Base-by-base conservation (phyloP, 2,329 filamentous ascomycete genomes). In the Nemania sp. region DNA sequence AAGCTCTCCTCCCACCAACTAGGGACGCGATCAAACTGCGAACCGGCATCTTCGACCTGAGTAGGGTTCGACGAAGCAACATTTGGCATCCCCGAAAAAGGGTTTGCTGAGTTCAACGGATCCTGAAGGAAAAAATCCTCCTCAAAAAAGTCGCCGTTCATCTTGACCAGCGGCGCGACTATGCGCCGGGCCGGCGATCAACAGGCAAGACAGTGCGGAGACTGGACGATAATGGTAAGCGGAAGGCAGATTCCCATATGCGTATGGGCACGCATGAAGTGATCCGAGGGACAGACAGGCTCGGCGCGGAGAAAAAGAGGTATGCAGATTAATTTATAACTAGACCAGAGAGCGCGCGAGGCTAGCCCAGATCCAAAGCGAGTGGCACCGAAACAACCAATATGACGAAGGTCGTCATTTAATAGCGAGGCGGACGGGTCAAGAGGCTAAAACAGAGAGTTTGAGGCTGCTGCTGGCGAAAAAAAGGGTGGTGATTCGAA, bases 1-100 rank as follows among this genome's bases (percentile, higher is more conserved):
- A 63, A 22, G n/a, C 1, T 7, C 7, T 54, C 53, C 3, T 8
- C 24, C 43, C 58, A 56, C 41, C 43, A 29, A n/a, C n/a, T 13
- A 8, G 13, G 18, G 22, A 6, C 1, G 18, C 20, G 45, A n/a
- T 27, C 52, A 24, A 69, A 74, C 27, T 70, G 26, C 52, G 71
- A 72, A 35, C 32, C 27, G 43, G 32, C 13, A 18, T 67, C 58
- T 18, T 70, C 73, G 45, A 71, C 51, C 5, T 68, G 66, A 20
- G 22, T 22, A 32, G 43, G 29, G 26, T 61, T 64, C 22, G 66
- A 52, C 24, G 57, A 43, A 61, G 51, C 18, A 38, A 41, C 22
- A 20, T 45, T 43, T n/a, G 55, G 10, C 26, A 53, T n/a, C n/a
- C 41, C 59, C 29, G 60, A 32, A 55, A 56, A 67, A 27, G 45